These are phyloP conservation scores for Penicillium sp. DNA, from an alignment of 2,329 filamentous ascomycete genomes.

Conservation along the genomic window DNA sequence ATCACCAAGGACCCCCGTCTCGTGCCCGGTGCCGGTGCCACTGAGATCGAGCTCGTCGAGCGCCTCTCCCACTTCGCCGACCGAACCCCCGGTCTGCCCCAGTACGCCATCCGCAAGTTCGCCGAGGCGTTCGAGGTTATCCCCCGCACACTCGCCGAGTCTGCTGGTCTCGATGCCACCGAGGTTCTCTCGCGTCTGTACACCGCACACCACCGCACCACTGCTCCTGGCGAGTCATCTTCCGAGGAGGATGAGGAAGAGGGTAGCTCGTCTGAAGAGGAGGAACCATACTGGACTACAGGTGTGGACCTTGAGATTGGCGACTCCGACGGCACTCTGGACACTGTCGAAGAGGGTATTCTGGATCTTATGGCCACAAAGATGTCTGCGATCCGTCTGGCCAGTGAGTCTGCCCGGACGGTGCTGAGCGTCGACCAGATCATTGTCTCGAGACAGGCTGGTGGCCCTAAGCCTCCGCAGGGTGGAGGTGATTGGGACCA, in stretches of 20 bases:
- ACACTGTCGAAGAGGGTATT: slow-evolving; percentile 84
- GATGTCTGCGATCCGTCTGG: slow-evolving; percentile 95
- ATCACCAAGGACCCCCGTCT: slow-evolving; percentile 90
- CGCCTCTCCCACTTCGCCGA: slow-evolving; percentile 87
- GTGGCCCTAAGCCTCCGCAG: slow-evolving; percentile 92
- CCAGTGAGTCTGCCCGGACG: slow-evolving; percentile 90
- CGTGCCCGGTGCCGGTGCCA: slow-evolving; percentile 90
- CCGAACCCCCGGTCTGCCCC: slow-evolving; percentile 85
- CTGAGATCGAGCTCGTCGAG: slow-evolving; percentile 91
- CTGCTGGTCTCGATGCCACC: slow-evolving; percentile 93
- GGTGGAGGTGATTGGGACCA: slow-evolving; percentile 82
- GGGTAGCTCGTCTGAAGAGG: slow-evolving; percentile 48
- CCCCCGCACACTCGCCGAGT: slow-evolving; percentile 89
- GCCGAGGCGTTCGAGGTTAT: slow-evolving; percentile 98
- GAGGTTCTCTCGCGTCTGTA: slow-evolving; percentile 91
- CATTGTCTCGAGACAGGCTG: slow-evolving; percentile 95
- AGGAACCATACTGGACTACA: slow-evolving; percentile 83
- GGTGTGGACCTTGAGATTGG: slow-evolving; percentile 94
- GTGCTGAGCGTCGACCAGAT: slow-evolving; percentile 98
- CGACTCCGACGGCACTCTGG: slow-evolving; percentile 75
- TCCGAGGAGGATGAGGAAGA: slow-evolving; percentile 40
- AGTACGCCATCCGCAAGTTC: slow-evolving; percentile 97
- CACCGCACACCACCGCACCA: slow-evolving; percentile 73
- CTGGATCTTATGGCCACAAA: slow-evolving; percentile 90
- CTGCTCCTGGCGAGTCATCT: slow-evolving; percentile 25